phyloP scores from a whole-genome alignment of 345 rosid genomes.

The Syzygium oleosum region DNA sequence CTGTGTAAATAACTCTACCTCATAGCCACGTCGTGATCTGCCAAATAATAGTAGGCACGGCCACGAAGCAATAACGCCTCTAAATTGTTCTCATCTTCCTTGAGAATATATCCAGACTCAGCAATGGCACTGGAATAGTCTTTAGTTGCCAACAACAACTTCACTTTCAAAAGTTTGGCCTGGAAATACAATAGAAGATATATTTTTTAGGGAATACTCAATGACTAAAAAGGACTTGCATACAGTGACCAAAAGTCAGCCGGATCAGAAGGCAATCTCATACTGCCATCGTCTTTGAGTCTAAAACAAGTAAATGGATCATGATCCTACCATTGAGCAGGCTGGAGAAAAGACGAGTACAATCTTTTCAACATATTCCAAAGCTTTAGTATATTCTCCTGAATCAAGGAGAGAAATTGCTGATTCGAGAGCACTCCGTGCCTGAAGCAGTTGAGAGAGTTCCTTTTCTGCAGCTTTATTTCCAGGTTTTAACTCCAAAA shows the following conservation, averaged over 20 bases:
- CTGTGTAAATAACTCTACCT: conserved; percentile 33
- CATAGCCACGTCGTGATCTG: conserved; percentile 95
- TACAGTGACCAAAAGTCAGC: background rate
- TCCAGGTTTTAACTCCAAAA: conserved; percentile 64
- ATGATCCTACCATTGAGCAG: conserved; percentile 61
- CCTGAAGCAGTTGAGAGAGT: conserved; percentile 87
- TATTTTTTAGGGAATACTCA: background rate
- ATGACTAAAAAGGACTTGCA: background rate
- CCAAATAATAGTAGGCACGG: conserved; percentile 95
- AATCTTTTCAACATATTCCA: conserved; percentile 81
- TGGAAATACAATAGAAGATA: conserved; percentile 14
- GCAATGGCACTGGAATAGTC: conserved; percentile 82
- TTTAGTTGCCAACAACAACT: conserved; percentile 52
- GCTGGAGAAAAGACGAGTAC: conserved; percentile 94
- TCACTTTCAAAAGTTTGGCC: conserved; percentile 86
- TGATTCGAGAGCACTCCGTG: conserved; percentile 70
- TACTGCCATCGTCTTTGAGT: background rate
- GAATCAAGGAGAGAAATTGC: conserved; percentile 62
- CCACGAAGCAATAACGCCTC: conserved; percentile 95
- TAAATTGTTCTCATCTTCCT: conserved; percentile 78
- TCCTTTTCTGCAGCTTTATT: conserved; percentile 73
- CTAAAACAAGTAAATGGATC: background rate
- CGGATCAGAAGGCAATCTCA: background rate
- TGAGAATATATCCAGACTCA: conserved; percentile 77
- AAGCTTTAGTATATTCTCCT: conserved; percentile 56